Conservation (phyloP, 805 yeast species). For the Candida ponderosae region DNA sequence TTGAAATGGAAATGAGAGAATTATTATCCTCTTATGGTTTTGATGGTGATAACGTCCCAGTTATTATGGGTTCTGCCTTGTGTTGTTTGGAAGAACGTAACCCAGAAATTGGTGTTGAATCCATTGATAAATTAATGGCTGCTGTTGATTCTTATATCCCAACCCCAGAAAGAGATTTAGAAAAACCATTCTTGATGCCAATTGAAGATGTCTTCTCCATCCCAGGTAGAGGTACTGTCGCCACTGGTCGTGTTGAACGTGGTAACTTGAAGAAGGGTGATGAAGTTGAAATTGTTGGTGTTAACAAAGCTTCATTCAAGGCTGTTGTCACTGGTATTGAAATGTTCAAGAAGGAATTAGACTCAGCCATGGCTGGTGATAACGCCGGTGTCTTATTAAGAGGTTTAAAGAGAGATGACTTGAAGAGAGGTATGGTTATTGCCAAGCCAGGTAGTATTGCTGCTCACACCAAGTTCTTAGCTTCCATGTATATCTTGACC, state of each 20-base stretch:
- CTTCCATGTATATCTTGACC: conserved; percentile 86
- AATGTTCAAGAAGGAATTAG: conserved; percentile 99
- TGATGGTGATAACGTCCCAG: conserved; percentile 98
- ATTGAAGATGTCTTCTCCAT: conserved; percentile 96
- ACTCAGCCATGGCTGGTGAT: conserved; percentile 97
- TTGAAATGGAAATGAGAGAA: conserved; percentile 99
- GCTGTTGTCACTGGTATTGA: conserved; percentile 97
- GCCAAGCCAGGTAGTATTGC: conserved; percentile 88
- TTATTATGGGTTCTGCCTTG: conserved; percentile 96
- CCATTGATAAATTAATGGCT: conserved; percentile 74
- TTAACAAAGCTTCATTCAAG: conserved; percentile 78
- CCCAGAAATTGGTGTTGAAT: conserved; percentile 88
- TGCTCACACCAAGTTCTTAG: conserved; percentile 89
- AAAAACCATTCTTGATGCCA: conserved; percentile 94
- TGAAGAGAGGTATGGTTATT: conserved; percentile 95
- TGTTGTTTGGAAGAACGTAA: conserved; percentile 85
- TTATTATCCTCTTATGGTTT: conserved; percentile 84
- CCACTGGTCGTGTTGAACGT: conserved; percentile 98
- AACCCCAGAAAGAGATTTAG: conserved; percentile 93
- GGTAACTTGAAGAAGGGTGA: conserved; percentile 97
- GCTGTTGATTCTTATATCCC: conserved; percentile 95
- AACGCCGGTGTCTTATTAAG: conserved; percentile 96
- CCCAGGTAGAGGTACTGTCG: conserved; percentile 99
- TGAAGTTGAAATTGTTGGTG: conserved; percentile 95
- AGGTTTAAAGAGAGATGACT: conserved; percentile 97